A percentile compares a stretch with the other conserved stretches of the same genome.
Conservation (phyloP, 805 yeast species). For the Jamesozyma hellenica region DNA sequence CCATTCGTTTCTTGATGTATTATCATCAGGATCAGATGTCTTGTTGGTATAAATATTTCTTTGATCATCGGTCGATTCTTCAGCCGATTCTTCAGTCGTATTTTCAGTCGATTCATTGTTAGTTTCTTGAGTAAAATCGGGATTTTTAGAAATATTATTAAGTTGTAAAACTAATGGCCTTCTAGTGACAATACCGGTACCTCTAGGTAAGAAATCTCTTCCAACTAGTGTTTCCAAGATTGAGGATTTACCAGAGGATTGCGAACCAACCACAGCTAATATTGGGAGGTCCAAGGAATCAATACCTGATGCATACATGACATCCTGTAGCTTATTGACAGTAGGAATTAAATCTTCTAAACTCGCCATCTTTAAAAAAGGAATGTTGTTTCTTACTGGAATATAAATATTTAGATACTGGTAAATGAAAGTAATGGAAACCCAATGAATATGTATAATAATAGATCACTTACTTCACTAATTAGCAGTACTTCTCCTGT, state of each 20-base stretch:
- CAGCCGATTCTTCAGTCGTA: neutral
- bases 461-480: too few species aligned
- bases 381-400: too few species aligned
- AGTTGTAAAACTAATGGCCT: conserved; percentile 86
- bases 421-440: too few species aligned
- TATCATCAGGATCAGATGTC: too few species aligned
- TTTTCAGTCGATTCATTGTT: too few species aligned
- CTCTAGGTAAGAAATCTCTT: conserved; percentile 90
- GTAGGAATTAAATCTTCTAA: conserved; percentile 54
- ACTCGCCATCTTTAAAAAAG: conserved; percentile 20
- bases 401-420: too few species aligned
- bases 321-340: conserved; percentile 86
- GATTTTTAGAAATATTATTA: conserved; percentile 39
- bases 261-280: conserved; percentile 94
- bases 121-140: neutral
- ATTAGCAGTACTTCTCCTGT: too few species aligned
- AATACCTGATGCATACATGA: conserved; percentile 94
- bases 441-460: too few species aligned
- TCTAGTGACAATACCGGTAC: conserved; percentile 94
- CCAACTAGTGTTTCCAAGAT: conserved; percentile 93
- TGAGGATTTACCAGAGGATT: conserved; percentile 90
- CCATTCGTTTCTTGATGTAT: conserved; percentile 55
- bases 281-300: conserved; percentile 85
- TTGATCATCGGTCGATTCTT: too few species aligned
- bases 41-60: too few species aligned